These are phyloP conservation scores for Moesziomyces globuligerus DNA, from an alignment of 1,284 basidiomycete species.

Conservation along the genomic window DNA sequence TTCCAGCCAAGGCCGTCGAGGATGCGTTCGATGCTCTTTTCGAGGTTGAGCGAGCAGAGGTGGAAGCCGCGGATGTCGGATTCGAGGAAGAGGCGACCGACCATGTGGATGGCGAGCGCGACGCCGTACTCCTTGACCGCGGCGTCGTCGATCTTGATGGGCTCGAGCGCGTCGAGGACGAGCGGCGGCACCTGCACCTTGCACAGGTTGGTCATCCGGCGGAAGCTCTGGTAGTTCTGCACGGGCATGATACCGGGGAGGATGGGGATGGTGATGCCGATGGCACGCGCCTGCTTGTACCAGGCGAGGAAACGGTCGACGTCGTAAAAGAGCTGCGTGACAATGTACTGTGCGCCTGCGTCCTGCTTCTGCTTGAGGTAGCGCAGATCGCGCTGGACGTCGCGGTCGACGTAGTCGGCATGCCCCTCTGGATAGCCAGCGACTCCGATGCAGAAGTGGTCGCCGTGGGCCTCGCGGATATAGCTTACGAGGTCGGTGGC, in stretches of 20 bases:
- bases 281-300: slow-evolving; percentile 45
- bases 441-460: slow-evolving; percentile 90
- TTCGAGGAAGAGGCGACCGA: slow-evolving; percentile 73
- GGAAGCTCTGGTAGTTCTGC: slow-evolving; percentile 92
- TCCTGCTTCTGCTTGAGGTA: slow-evolving; percentile 89
- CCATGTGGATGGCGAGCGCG: slow-evolving; percentile 74
- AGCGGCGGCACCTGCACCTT: slow-evolving; percentile 80
- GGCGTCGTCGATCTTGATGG: slow-evolving; percentile 81
- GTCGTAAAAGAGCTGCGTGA: slow-evolving; percentile 98
- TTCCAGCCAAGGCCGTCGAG: slow-evolving; percentile 70
- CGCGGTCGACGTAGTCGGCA: slow-evolving; percentile 73
- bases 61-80: slow-evolving; percentile 84
- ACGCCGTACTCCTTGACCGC: slow-evolving; percentile 87
- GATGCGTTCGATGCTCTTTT: slow-evolving; percentile 91
- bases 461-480: slow-evolving; percentile 85
- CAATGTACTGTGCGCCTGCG: slow-evolving; percentile 92
- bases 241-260: slow-evolving; percentile 98
- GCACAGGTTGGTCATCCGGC: slow-evolving; percentile 87
- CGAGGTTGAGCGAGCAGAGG: slow-evolving; percentile 96
- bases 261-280: slow-evolving; percentile 89
- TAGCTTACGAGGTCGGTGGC: slow-evolving; percentile 90
- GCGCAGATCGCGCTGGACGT: slow-evolving; percentile 76
- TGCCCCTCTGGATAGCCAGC: slow-evolving; percentile 96
- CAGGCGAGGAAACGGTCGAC: slow-evolving; percentile 71
- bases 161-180: slow-evolving; percentile 78